A percentile compares a stretch with the other conserved stretches of the same genome.
Conservation (phyloP, 768 basidiomycete species). For the Podaxis sp. region DNA sequence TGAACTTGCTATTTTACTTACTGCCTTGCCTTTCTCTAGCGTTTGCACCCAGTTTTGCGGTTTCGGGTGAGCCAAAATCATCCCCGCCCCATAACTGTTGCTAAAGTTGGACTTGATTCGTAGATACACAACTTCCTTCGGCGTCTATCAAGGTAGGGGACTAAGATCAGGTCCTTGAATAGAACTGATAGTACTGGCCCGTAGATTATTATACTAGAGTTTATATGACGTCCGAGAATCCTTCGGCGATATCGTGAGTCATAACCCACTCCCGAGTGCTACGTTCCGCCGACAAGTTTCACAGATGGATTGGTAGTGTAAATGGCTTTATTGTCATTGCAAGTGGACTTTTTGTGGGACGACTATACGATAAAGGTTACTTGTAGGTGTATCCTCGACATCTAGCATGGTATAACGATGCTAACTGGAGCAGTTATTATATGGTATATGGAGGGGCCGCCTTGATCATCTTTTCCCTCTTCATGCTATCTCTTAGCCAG, state of each 20-base stretch:
- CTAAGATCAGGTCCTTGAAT: background rate
- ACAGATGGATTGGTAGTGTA: constrained; percentile 30
- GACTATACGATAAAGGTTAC: constrained; percentile 29
- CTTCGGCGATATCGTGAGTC: constrained; percentile 25
- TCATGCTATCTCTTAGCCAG: constrained; percentile 32
- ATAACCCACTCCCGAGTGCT: background rate
- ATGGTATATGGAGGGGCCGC: constrained; percentile 29
- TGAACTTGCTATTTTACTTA: background rate
- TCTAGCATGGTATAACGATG: background rate
- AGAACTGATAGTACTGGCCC: background rate
- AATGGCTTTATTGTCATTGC: constrained; percentile 25
- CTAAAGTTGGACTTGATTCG: background rate
- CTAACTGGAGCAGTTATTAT: constrained; percentile 22
- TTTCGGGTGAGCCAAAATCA: constrained; percentile 22
- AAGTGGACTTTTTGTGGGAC: constrained; percentile 25
- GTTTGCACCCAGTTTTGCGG: constrained; percentile 22
- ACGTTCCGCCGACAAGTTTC: background rate
- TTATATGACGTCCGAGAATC: constrained; percentile 21
- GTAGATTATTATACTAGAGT: constrained; percentile 28
- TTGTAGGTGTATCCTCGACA: constrained; percentile 21
- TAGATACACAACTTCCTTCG: constrained; percentile 27
- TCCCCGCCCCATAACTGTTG: background rate
- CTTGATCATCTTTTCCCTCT: constrained; percentile 29
- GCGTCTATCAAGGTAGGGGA: constrained; percentile 25
- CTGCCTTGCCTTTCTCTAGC: constrained; percentile 1